Evolutionary conservation across 2,329 filamentous ascomycete genomes (phyloP).

Genomic region (Macrophomina tecta): DNA sequence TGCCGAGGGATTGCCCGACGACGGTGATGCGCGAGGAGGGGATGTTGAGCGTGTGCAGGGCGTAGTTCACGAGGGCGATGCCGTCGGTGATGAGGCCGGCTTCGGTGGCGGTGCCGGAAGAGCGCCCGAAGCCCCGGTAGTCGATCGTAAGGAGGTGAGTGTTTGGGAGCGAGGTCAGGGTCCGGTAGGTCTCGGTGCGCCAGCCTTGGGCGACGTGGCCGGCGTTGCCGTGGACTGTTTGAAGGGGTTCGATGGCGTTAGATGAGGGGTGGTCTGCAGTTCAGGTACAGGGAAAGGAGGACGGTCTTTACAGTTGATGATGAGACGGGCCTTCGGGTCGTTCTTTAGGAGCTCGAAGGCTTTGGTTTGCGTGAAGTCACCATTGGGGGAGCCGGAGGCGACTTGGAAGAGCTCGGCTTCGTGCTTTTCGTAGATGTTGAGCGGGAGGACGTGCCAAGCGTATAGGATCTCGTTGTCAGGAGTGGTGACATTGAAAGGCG

Average conservation of each 20-base stretch:
- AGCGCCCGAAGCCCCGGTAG: constrained; percentile 66
- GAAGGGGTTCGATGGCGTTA: constrained; percentile 27
- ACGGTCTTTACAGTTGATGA: constrained; percentile 56
- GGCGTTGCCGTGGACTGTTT: constrained; percentile 68
- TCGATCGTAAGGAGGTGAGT: constrained; percentile 68
- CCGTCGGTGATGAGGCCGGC: constrained; percentile 61
- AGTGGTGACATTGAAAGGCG: constrained; percentile 79
- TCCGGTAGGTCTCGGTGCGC: constrained; percentile 78
- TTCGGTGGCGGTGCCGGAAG: constrained; percentile 62
- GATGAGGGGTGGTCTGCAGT: constrained; percentile 14
- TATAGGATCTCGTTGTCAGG: constrained; percentile 79
- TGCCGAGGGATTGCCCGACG: constrained; percentile 66
- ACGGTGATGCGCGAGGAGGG: constrained; percentile 63
- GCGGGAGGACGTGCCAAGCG: constrained; percentile 87
- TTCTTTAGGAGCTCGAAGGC: constrained; percentile 58
- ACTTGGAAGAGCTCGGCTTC: constrained; percentile 61
- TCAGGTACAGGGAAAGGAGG: neutral
- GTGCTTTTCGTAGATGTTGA: constrained; percentile 76
- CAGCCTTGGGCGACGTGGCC: constrained; percentile 82
- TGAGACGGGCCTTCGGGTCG: constrained; percentile 58
- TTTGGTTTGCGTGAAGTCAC: constrained; percentile 55
- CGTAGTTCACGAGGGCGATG: constrained; percentile 60
- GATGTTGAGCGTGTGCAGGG: constrained; percentile 57
- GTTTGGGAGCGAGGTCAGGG: constrained; percentile 69
- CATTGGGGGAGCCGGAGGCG: constrained; percentile 46